Evolutionary conservation across 2,329 filamentous ascomycete genomes (phyloP), one percentile per base, ranked within the genome.

Genomic region (Westerdykella sp.): DNA sequence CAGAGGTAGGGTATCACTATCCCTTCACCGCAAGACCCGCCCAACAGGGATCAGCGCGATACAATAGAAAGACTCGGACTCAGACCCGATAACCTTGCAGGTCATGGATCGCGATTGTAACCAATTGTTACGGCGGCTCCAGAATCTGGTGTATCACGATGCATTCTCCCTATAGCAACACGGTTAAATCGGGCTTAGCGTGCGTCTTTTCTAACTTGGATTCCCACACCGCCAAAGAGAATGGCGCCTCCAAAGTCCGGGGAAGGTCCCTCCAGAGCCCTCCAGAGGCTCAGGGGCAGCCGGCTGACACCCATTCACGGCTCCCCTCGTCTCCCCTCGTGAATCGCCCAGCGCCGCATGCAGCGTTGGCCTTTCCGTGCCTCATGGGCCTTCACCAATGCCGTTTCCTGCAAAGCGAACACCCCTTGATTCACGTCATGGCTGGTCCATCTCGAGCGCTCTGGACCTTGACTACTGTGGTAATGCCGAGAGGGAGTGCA

Each of bases 181-280:
- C 51, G 47, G 57, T 56, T 50, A 43, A 44, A 53, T 50, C 41
- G 45, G 51, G 34, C 40, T 57, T 56, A 55, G 49, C 42, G 39
- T 60, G 59, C 52, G 62, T 60, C 57, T 63, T 63, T 61, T 55
- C 39, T 37, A 42, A 42, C 48, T 42, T 41, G 42, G 48, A n/a
- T 59, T 56, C 56, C 56, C 59, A 54, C 59, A 62, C 59, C 57
- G 57, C 59, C 50, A 57, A 46, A 62, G 49, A 37, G 36, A 36
- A 41, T 34, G 44, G 42, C 47, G 39, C 41, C 44, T 25, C 44
- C 43, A 56, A 50, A 57, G 48, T 61, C 58, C 54, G 54, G 53
- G 59, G 59, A 56, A 56, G 25, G 25, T 9, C 25, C 25, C 51
- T 43, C 51, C 49, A 46, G 39, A 50, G 41, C 25, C 25, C 51